These are phyloP conservation scores for Nicotiana benthamiana DNA, from an alignment of 257 asterid genomes.

Conservation along the genomic window DNA sequence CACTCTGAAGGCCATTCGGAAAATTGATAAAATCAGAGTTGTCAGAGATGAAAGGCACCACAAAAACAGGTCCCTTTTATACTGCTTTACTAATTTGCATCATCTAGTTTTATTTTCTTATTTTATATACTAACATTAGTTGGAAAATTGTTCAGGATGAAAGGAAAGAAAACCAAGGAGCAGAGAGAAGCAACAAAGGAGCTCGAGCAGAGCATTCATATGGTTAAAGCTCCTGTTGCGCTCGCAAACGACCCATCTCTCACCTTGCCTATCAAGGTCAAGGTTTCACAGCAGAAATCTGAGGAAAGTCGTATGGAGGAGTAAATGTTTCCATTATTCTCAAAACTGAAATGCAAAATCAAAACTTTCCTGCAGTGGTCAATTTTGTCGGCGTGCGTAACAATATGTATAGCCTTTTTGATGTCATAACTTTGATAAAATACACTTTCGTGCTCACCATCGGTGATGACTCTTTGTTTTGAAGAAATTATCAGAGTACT, in stretches of 20 bases:
- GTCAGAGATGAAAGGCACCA: slow-evolving; percentile 51
- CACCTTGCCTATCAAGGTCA: slow-evolving; percentile 36
- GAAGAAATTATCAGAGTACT: too few relatives aligned
- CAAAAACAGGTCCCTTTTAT: not conserved
- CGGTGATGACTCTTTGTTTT: too few relatives aligned
- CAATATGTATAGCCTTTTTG: too few relatives aligned
- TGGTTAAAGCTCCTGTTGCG: slow-evolving; percentile 50
- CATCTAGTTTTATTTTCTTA: too few relatives aligned
- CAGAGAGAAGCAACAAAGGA: slow-evolving; percentile 32
- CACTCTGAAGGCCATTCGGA: slow-evolving; percentile 68
- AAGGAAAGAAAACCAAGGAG: slow-evolving; percentile 39
- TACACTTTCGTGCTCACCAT: too few relatives aligned
- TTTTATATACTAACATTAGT: not conserved
- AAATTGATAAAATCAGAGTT: slow-evolving; percentile 61
- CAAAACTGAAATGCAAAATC: not conserved
- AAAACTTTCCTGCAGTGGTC: too few relatives aligned
- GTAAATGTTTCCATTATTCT: not conserved
- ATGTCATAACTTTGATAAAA: too few relatives aligned
- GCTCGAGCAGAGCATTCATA: slow-evolving; percentile 37
- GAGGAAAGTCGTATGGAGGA: slow-evolving; percentile 30
- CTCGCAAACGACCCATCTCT: slow-evolving; percentile 36
- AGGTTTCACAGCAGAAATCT: slow-evolving; percentile 11
- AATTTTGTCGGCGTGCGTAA: too few relatives aligned
- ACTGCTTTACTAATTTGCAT: too few relatives aligned
- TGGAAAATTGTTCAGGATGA: slow-evolving; percentile 36